Evolutionary conservation across 805 yeast genomes (phyloP).

Genomic region (Cyberlindnera maritima): DNA sequence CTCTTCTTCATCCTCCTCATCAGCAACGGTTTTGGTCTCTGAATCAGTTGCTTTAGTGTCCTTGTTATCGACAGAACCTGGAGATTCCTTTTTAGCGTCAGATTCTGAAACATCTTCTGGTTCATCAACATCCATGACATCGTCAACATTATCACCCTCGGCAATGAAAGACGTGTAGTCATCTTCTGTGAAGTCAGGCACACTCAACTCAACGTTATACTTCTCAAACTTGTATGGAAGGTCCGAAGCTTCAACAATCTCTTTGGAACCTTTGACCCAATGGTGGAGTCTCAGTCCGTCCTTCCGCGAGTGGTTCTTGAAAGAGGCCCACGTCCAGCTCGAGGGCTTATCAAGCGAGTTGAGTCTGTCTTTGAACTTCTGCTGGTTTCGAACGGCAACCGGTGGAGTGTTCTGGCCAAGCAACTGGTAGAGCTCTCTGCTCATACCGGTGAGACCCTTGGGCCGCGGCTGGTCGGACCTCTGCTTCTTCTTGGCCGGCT

Average conservation of each 20-base stretch:
- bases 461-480: conserved; percentile 25
- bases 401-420: conserved; percentile 94
- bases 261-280: conserved; percentile 80
- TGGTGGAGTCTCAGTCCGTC: conserved; percentile 61
- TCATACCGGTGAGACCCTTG: conserved; percentile 62
- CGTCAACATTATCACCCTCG: conserved; percentile 19
- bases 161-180: conserved; percentile 54
- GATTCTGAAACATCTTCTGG: neutral
- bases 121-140: conserved; percentile 2
- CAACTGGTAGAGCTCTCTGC: conserved; percentile 82
- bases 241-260: conserved; percentile 24
- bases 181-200: conserved; percentile 66
- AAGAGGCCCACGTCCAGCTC: conserved; percentile 76
- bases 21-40: neutral
- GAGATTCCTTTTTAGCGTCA: neutral
- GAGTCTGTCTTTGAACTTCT: conserved; percentile 60
- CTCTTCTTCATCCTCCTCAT: conserved; percentile 25
- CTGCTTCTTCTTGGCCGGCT: conserved; percentile 32
- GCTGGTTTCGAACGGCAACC: conserved; percentile 49
- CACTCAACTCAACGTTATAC: conserved; percentile 62
- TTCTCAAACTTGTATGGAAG: conserved; percentile 68
- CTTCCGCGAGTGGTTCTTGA: conserved; percentile 50
- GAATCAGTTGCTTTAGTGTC: neutral
- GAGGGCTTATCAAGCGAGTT: conserved; percentile 61
- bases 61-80: neutral